Evolutionary conservation across 2,329 filamentous ascomycete species (phyloP).

Genomic region (Beauveria sp.): DNA sequence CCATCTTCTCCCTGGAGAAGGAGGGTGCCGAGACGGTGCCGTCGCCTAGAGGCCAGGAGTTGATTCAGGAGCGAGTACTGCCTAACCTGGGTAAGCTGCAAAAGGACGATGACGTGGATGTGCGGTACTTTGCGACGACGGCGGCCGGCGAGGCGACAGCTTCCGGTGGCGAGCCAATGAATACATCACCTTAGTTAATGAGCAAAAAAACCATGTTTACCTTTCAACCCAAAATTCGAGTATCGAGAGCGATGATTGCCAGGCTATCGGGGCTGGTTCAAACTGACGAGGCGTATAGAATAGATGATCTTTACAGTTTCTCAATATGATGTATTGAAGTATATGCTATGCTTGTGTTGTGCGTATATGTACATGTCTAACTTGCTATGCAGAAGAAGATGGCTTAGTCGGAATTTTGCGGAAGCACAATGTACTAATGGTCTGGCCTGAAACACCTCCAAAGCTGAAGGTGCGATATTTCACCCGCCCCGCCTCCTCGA

Average conservation of each 20-base stretch:
- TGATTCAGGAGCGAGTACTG: conserved; percentile 80
- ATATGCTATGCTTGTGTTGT: conserved; percentile 14
- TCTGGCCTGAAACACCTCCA: conserved; percentile 80
- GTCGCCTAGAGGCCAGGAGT: conserved; percentile 64
- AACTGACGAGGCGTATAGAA: conserved; percentile 6
- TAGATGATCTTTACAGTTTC: conserved; percentile 2
- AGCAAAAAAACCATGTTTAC: conserved; percentile 17
- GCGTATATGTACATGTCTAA: conserved; percentile 12
- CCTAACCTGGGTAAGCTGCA: conserved; percentile 92
- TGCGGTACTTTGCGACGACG: conserved; percentile 93
- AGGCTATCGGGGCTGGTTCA: background rate
- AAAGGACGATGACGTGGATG: conserved; percentile 95
- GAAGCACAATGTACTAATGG: conserved; percentile 83
- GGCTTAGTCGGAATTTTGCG: conserved; percentile 29
- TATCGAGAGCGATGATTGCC: conserved; percentile 1
- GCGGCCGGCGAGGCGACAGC: conserved; percentile 57
- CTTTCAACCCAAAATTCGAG: conserved; percentile 7
- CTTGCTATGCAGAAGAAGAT: conserved; percentile 11
- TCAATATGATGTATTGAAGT: conserved; percentile 2
- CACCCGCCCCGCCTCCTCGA: conserved; percentile 60
- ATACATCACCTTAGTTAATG: conserved; percentile 53
- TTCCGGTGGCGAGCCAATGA: conserved; percentile 52
- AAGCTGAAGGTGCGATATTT: conserved; percentile 84
- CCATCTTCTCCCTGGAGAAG: conserved; percentile 78
- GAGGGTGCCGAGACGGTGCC: conserved; percentile 54